phyloP scores from a whole-genome alignment of 306 rosid species.

The Prunus padus region DNA sequence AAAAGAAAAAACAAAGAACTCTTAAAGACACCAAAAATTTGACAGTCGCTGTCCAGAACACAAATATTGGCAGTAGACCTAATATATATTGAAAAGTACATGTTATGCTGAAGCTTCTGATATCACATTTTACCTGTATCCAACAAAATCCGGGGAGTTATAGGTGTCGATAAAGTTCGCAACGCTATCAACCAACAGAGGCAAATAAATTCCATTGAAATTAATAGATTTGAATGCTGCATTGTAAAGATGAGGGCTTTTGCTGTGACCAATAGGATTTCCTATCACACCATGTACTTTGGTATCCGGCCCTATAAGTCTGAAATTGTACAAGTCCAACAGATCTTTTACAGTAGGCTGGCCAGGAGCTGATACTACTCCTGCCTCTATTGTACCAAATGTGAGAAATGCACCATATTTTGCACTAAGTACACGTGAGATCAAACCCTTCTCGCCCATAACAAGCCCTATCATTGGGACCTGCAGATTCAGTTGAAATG shows the following conservation, averaged over 20 bases:
- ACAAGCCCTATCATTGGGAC: constrained; percentile 67
- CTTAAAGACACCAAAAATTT: too few relatives aligned
- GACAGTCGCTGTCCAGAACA: too few relatives aligned
- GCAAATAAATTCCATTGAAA: constrained; percentile 68
- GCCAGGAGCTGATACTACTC: constrained; percentile 53
- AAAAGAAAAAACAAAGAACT: too few relatives aligned
- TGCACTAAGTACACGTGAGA: constrained; percentile 55
- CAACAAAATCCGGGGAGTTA: constrained; percentile 62
- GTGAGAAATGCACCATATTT: constrained; percentile 70
- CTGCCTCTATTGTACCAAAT: constrained; percentile 54
- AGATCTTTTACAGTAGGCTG: constrained; percentile 59
- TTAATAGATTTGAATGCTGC: constrained; percentile 52
- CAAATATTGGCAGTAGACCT: not conserved
- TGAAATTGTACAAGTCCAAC: constrained; percentile 63
- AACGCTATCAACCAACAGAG: constrained; percentile 57
- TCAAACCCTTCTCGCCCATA: constrained; percentile 68
- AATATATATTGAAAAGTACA: not conserved
- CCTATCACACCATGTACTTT: constrained; percentile 71
- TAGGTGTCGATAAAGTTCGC: constrained; percentile 47
- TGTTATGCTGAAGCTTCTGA: constrained; percentile 11
- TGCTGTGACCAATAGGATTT: constrained; percentile 65
- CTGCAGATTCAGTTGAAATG: constrained; percentile 29
- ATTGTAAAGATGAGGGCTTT: constrained; percentile 63
- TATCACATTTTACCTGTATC: constrained; percentile 51
- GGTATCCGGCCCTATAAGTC: constrained; percentile 53